These are phyloP conservation scores for Populus nigra DNA, from an alignment of 345 rosid species.

Conservation along the genomic window DNA sequence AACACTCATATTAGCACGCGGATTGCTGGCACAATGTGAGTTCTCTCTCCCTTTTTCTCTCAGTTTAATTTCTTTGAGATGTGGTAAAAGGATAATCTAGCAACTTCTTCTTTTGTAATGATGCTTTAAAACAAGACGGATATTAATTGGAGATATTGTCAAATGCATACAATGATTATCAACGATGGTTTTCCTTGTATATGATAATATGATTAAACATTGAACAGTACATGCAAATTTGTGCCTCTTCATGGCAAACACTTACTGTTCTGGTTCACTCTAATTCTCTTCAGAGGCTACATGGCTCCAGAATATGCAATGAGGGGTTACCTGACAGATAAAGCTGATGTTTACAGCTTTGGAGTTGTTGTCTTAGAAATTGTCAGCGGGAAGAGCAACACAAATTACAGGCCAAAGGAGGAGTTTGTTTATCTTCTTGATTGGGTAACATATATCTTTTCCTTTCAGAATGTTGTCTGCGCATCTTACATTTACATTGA, in stretches of 20 bases:
- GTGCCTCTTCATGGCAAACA: not conserved
- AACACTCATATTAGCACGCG: constrained; percentile 71
- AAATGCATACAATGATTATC: not conserved
- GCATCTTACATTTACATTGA: not conserved
- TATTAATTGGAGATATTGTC: not conserved
- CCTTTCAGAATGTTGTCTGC: not conserved
- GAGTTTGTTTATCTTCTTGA: constrained; percentile 95
- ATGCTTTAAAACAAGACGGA: not conserved
- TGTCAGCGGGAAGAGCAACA: constrained; percentile 92
- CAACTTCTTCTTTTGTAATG: not conserved
- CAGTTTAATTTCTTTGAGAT: not conserved
- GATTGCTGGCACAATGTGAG: constrained; percentile 71
- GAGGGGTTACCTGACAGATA: constrained; percentile 97
- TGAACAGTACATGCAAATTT: not conserved
- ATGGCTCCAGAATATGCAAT: constrained; percentile 99
- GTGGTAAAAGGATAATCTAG: not conserved
- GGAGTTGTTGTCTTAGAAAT: constrained; percentile 80
- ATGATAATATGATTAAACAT: not conserved
- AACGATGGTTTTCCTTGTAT: not conserved
- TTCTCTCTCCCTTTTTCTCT: not conserved
- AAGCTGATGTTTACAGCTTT: constrained; percentile 88
- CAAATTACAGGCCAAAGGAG: constrained; percentile 91
- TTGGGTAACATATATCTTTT: constrained; percentile 44
- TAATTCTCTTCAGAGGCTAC: constrained; percentile 56
- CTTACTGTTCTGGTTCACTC: not conserved